Base-by-base conservation (phyloP, 306 rosid genomes). In the Quercus agrifolia region DNA sequence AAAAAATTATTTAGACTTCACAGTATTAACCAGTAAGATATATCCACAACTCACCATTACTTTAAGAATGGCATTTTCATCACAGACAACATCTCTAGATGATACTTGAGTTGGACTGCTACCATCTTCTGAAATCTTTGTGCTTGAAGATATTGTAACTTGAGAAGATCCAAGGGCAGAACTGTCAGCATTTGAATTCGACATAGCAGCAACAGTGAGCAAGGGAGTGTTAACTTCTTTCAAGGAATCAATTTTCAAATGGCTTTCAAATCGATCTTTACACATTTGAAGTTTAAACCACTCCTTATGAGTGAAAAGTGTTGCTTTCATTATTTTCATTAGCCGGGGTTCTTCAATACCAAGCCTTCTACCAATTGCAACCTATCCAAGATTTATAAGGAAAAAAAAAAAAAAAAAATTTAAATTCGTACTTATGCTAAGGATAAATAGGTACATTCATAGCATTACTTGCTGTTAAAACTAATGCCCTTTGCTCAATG, bases 211-310 rank as follows among this genome's bases (percentile, higher is more conserved):
- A 13, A 89, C 75, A 75, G 90, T 76, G 6, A 88, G 89, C 63
- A 79, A 86, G 58, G 97, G 81, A 51, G 90, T 80, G 78, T 71
- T 83, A 21, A 86, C 93, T 79, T 93, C 96, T 83, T 96, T 96
- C 90, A 96, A 86, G 79, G 92, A 89, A 86, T 93, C 96, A 38
- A 93, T 90, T 86, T 81, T 90, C 87, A 96, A 61, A 41, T 93
- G 90, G 70, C 90, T 88, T 88, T 96, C 98, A 27, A 96, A 96
- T 67, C 91, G 88, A 79, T 96, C 99, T 87, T 93, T 96, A 81
- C 99, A 96, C 99, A 90, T 96, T 70, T 96, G 99, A 82, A 96
- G 98, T 83, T 91, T 91, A 77, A 93, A 96, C 99, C 98, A 96
- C 82, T 96, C 99, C 57, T 86, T 89, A 84, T 96, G 98, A 3